Evolutionary conservation across 1,284 basidiomycete species (phyloP), one percentile per base, ranked within the genome.

Genomic region (Stereum hirsutum): DNA sequence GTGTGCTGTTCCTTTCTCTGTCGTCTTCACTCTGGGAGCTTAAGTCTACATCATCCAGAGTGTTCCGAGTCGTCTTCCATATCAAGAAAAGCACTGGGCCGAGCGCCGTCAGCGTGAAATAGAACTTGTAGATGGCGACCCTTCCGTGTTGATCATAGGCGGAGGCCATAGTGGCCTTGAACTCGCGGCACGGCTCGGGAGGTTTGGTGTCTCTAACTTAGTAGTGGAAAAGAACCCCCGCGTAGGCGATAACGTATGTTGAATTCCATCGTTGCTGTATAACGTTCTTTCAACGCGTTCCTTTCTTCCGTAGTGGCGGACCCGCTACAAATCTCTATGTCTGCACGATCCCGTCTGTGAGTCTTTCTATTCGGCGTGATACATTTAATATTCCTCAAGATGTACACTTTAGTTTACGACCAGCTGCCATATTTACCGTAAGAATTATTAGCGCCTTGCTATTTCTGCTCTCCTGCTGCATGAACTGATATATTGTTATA

Each of bases 161-260:
- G 81, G 65, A 5, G 81, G 81, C 0, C 82, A 86, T 56, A 71
- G 72, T 42, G 83, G 82, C 7, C 57, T 87, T 23, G 73, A 69
- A 3, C 54, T 74, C 10, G 78, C 76, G 3, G 81, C 81, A 31
- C 62, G 76, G 35, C 61, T 83, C 46, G 76, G 76, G 55, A 57
- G 64, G 26, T 55, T 81, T 4, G 77, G 67, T 25, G 61, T 83
- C 14, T 57, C 65, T 4, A 61, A 68, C 7, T 58, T 84, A 17
- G 59, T 82, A 12, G 57, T 82, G 25, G 80, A 83, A 55, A 68
- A 63, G 48, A 65, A 71, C 27, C 55, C 62, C 25, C 63, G 74
- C 15, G 63, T 80, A 12, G 79, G 78, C 0, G 71, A 80, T 52
- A 39, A 15, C 23, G 37, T 39, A 15, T 26, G 37, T 25, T 7